Conservation (phyloP, 176 grass and related monocot genomes). For the Avena sativa region DNA sequence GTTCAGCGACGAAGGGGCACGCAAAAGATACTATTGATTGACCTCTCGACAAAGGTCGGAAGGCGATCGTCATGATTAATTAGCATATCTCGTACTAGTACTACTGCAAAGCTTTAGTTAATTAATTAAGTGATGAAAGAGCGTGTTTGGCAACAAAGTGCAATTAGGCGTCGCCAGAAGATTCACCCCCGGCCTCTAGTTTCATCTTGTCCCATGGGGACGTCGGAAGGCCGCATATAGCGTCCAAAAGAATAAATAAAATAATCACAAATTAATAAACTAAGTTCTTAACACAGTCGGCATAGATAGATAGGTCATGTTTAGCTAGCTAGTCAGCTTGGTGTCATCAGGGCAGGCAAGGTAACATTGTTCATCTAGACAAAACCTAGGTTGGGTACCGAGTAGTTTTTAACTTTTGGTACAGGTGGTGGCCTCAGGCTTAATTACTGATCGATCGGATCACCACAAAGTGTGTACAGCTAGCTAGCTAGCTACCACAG, state of each 20-base stretch:
- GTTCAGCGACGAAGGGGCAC: no score
- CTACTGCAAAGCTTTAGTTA: background rate
- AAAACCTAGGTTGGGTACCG: background rate
- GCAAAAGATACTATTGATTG: conserved; percentile 18
- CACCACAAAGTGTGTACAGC: background rate
- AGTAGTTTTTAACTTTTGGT: background rate
- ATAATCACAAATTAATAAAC: background rate
- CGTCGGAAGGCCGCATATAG: conserved; percentile 40
- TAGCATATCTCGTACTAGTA: conserved; percentile 18
- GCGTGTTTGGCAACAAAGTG: conserved; percentile 34
- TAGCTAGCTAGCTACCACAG: background rate
- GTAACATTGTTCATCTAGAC: conserved; percentile 30
- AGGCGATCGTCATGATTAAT: conserved; percentile 11
- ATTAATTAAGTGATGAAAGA: background rate
- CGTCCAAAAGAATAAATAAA: conserved; percentile 13
- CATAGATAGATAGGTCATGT: background rate
- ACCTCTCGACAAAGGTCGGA: background rate
- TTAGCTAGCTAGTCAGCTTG: background rate
- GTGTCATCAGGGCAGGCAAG: background rate
- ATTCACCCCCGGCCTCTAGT: conserved; percentile 5
- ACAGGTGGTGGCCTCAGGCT: background rate
- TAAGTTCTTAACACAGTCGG: background rate
- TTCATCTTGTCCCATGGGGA: conserved; percentile 24
- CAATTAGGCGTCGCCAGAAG: conserved; percentile 17
- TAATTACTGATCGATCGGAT: conserved; percentile 15